Conservation (phyloP, 305 asterid genomes). For the Solanum hybrid region DNA sequence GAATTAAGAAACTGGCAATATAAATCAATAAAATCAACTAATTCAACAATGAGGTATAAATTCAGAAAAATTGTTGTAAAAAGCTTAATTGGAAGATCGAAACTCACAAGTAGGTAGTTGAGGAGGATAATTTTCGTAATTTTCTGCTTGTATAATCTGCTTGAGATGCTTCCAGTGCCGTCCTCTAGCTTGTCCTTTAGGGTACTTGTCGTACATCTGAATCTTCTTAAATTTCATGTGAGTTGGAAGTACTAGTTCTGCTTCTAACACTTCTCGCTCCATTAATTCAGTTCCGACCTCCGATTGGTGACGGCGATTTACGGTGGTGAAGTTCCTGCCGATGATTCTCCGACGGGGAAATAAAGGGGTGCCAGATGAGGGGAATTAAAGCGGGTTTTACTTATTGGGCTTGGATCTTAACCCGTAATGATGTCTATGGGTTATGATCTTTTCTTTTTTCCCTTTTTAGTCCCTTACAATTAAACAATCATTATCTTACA, state of each 20-base stretch:
- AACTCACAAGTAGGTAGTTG: conserved; percentile 65
- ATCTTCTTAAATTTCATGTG: conserved; percentile 69
- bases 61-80: not conserved
- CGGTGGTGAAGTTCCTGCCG: not conserved
- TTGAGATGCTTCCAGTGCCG: conserved; percentile 87
- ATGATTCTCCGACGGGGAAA: not conserved
- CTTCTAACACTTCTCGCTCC: conserved; percentile 85
- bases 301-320: not conserved
- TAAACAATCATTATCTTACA: no score
- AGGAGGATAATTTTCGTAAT: conserved; percentile 57
- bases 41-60: not conserved
- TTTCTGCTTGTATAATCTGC: conserved; percentile 82
- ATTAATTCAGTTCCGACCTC: conserved; percentile 11
- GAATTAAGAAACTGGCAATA: not conserved
- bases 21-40: not conserved
- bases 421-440: not conserved
- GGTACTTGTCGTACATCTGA: conserved; percentile 79
- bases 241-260: conserved; percentile 65
- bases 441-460: no score
- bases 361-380: not conserved
- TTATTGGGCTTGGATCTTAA: not conserved
- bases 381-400: not conserved
- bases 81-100: not conserved
- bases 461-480: no score
- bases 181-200: conserved; percentile 77